These are phyloP conservation scores for Aspergillus sergii DNA, from an alignment of 2,329 filamentous ascomycete species.

Conservation along the genomic window DNA sequence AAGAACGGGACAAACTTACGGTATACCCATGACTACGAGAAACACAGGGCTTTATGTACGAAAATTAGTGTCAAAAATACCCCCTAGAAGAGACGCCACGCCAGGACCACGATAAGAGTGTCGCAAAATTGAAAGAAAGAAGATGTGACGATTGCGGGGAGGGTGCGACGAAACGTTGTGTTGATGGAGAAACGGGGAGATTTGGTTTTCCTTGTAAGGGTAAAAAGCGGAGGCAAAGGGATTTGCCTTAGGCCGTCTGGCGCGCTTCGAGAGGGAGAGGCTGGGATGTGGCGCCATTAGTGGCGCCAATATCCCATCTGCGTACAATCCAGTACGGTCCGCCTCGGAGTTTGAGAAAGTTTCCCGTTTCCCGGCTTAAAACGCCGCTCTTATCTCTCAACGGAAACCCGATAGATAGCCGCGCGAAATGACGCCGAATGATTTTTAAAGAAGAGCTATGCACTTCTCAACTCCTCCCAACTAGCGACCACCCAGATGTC, in stretches of 20 bases:
- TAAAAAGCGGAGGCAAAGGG: constrained; percentile 25
- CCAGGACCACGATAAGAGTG: constrained; percentile 12
- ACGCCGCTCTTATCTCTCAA: neutral
- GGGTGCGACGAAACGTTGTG: constrained; percentile 18
- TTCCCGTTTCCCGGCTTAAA: constrained; percentile 4
- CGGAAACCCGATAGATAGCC: constrained; percentile 1
- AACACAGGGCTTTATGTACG: neutral
- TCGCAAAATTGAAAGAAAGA: constrained; percentile 17
- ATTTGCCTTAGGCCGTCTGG: constrained; percentile 23
- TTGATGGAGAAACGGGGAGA: constrained; percentile 29
- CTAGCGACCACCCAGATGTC: neutral
- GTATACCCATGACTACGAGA: constrained; percentile 42
- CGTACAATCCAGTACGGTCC: constrained; percentile 19
- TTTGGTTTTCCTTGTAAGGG: constrained; percentile 27
- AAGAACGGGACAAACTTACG: constrained; percentile 36
- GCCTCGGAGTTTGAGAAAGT: constrained; percentile 2
- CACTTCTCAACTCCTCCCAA: neutral
- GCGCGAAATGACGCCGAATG: neutral
- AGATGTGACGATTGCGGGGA: constrained; percentile 20
- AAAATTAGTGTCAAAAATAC: neutral
- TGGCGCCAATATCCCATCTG: constrained; percentile 6
- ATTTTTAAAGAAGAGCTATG: constrained; percentile 1
- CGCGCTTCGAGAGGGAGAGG: constrained; percentile 13
- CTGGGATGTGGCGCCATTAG: constrained; percentile 17
- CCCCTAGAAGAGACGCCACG: neutral